These are phyloP conservation scores for Leishmania amazonensis DNA, from an alignment of 208 protist species.

Conservation along the genomic window DNA sequence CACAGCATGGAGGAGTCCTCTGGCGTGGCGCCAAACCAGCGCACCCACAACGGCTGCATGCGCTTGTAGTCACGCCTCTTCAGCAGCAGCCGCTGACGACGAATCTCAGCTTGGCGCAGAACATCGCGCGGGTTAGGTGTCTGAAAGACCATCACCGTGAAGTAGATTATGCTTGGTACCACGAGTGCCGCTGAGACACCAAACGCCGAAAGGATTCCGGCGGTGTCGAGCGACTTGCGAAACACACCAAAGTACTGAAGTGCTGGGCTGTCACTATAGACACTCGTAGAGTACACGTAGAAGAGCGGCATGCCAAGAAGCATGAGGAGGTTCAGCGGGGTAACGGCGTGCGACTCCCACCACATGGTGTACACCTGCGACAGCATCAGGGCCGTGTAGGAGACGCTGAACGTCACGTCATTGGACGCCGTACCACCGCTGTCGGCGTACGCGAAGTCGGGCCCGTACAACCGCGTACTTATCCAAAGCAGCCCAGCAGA, in stretches of 20 bases:
- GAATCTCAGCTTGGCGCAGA: conserved; percentile 40
- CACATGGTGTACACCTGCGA: conserved; percentile 86
- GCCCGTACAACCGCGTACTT: conserved; percentile 41
- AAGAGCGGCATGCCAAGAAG: conserved; percentile 75
- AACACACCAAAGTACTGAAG: conserved; percentile 78
- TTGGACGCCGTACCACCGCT: conserved; percentile 47
- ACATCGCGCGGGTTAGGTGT: conserved; percentile 62
- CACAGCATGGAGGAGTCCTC: conserved; percentile 34
- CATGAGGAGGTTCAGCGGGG: conserved; percentile 59
- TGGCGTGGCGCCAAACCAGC: conserved; percentile 34
- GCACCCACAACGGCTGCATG: conserved; percentile 33
- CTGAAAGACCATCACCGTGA: conserved; percentile 8
- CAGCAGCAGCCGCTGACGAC: conserved; percentile 28
- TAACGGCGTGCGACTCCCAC: conserved; percentile 87
- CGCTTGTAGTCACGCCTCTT: conserved; percentile 8
- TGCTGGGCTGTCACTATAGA: conserved; percentile 44
- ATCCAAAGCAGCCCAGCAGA: conserved; percentile 69
- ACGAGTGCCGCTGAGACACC: conserved; percentile 45
- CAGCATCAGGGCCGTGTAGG: conserved; percentile 88
- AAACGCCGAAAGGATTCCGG: conserved; percentile 43
- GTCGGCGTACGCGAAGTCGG: conserved; percentile 34
- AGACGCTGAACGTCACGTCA: conserved; percentile 79
- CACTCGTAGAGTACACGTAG: conserved; percentile 49
- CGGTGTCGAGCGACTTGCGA: conserved; percentile 35
- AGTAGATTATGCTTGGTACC: conserved; percentile 47